Base-by-base conservation (phyloP, 352 stramenopile species). In the Phytopythium sindhum region DNA sequence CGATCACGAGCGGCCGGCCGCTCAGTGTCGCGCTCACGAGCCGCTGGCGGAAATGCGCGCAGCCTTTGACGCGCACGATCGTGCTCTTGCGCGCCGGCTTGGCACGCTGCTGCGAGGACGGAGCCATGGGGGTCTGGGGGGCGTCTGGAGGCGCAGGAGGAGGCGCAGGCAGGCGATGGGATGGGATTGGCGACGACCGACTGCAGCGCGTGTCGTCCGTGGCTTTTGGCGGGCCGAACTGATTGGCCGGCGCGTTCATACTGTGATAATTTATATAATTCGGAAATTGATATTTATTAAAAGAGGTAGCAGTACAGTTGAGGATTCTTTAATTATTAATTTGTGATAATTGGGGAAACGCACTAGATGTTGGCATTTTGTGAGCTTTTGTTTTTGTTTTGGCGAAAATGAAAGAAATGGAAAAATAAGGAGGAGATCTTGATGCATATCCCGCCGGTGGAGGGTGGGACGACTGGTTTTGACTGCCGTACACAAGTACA, bases 41-140 rank as follows among this genome's bases (percentile, higher is more conserved):
- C 24, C 97, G 84, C 75, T 98, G 93, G 37, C 96, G 90, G 71
- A 99, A 98, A 78, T 98, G 91, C 47, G 91, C 88, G 63, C 85
- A 95, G 48, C 88, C 88, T 51, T 94, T 73, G 64, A 94, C 69
- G 11, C 73, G 71, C 57, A 94, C 71, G 64, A 82, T 63, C 54
- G 65, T 69, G 66, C 78, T 69, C 70, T 75, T 63, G 50, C 65
- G 35, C 51, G 79, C 76, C 53, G 72, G 77, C 58, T 66, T 68
- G 51, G 67, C 53, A 26, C 60, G 50, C 29, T 67, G 67, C 51
- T 61, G 54, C 51, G 61, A 19, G 2, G 54, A n/a, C 51, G 53
- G 61, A 12, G 44, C 29, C 41, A 57, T 61, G 24, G 28, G 15
- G 56, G 41, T 29, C 60, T 58, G 0, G 65, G 61, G 2, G 72